These are phyloP conservation scores for Alternaria tenuissima DNA, from an alignment of 2,329 filamentous ascomycete genomes.

Conservation along the genomic window DNA sequence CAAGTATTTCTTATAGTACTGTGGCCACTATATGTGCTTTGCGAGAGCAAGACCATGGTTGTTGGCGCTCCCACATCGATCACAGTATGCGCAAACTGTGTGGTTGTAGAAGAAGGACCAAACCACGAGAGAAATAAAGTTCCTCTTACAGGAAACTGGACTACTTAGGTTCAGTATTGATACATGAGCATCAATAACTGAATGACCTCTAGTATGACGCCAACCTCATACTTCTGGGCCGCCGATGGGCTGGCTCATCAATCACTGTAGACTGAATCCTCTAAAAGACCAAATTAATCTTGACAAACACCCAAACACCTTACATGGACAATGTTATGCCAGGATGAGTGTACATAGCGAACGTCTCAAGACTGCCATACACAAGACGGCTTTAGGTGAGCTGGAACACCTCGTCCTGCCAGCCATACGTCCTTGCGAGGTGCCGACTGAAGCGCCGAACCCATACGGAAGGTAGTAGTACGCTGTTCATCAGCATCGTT, in stretches of 20 bases:
- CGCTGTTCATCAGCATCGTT: neutral
- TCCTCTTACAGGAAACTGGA: neutral
- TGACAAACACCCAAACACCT: neutral
- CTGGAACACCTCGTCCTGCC: conserved; percentile 40
- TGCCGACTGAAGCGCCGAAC: conserved; percentile 61
- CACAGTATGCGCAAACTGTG: neutral
- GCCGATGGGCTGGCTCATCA: neutral
- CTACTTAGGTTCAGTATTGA: neutral
- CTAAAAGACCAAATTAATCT: neutral
- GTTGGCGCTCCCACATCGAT: neutral
- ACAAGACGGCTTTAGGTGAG: neutral
- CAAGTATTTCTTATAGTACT: too few species aligned
- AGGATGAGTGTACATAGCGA: neutral
- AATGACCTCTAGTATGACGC: neutral
- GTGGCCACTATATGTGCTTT: neutral
- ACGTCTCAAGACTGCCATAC: too few species aligned
- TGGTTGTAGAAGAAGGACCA: neutral
- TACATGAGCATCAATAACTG: neutral
- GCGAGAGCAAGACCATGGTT: neutral
- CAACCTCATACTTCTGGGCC: neutral
- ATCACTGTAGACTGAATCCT: neutral
- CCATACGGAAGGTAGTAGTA: conserved; percentile 52
- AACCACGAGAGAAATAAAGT: neutral
- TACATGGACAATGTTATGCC: neutral
- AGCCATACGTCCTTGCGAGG: conserved; percentile 59